A percentile compares a stretch with the other conserved stretches of the same genome.
These are phyloP conservation scores for Euphrasia arctica DNA, from an alignment of 305 asterid genomes.

Conservation along the genomic window DNA sequence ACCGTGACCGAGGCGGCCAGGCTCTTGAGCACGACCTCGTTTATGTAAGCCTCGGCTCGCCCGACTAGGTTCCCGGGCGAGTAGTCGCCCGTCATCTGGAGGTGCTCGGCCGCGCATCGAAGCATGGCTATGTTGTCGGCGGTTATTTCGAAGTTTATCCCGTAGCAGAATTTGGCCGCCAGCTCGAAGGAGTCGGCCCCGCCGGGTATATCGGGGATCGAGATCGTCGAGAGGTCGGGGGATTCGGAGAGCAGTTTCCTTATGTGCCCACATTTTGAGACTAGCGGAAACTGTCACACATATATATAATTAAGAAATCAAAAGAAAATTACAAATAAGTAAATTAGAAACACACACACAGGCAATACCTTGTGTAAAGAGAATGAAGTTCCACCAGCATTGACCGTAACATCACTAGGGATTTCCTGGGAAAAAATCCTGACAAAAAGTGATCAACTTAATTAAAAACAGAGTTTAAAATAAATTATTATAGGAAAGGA, in stretches of 20 bases:
- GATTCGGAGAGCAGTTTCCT: slow-evolving; percentile 57
- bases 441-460: slow-evolving; percentile 1
- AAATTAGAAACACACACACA: not conserved
- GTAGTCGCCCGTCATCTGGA: slow-evolving; percentile 82
- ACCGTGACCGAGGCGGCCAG: slow-evolving; percentile 69
- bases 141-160: slow-evolving; percentile 69
- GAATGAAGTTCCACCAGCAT: slow-evolving; percentile 63
- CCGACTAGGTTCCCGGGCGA: slow-evolving; percentile 63
- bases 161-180: slow-evolving; percentile 83
- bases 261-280: slow-evolving; percentile 78
- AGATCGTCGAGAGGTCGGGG: slow-evolving; percentile 40
- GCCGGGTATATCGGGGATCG: slow-evolving; percentile 72
- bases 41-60: slow-evolving; percentile 61
- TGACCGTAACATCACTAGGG: slow-evolving; percentile 67
- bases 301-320: too few species aligned
- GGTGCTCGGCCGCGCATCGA: slow-evolving; percentile 68
- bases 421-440: slow-evolving; percentile 70
- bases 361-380: slow-evolving; percentile 69
- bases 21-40: slow-evolving; percentile 67
- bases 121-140: slow-evolving; percentile 71
- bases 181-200: slow-evolving; percentile 86
- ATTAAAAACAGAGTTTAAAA: not conserved
- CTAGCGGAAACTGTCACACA: slow-evolving; percentile 66
- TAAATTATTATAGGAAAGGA: not conserved
- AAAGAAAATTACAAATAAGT: too few species aligned